A percentile compares a stretch with the other conserved stretches of the same genome.
These are phyloP conservation scores for Zanthoxylum bungeanum DNA, from an alignment of 345 rosid species.

Conservation along the genomic window DNA sequence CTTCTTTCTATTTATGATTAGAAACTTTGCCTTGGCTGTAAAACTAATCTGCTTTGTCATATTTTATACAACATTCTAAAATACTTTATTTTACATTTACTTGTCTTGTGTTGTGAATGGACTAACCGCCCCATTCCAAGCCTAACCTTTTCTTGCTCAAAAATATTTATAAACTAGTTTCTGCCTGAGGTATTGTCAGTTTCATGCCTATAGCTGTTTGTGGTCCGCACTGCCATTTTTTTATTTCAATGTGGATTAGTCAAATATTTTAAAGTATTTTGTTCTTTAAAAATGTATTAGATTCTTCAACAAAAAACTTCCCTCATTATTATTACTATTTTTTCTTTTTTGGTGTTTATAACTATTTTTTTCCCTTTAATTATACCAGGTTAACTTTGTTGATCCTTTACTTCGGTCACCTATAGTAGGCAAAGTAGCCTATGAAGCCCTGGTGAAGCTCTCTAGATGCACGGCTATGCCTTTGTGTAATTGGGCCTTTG, in stretches of 20 bases:
- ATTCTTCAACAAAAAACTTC: neutral
- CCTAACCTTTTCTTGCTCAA: neutral
- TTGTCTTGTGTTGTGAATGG: neutral
- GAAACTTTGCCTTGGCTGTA: neutral
- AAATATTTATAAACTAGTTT: neutral
- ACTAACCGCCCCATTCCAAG: neutral
- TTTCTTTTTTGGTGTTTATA: neutral
- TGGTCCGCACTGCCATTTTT: neutral
- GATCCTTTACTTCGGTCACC: slow-evolving; percentile 81
- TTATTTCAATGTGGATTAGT: slow-evolving; percentile 1
- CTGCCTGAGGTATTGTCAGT: neutral
- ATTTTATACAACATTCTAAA: neutral
- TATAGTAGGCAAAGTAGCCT: slow-evolving; percentile 74
- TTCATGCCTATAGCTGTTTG: neutral
- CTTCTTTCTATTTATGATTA: neutral
- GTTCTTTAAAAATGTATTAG: neutral
- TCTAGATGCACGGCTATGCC: slow-evolving; percentile 79
- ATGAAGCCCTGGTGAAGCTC: slow-evolving; percentile 79
- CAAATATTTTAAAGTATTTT: neutral
- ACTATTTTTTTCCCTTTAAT: slow-evolving; percentile 3
- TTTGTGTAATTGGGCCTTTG: slow-evolving; percentile 89
- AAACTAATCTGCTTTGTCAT: neutral
- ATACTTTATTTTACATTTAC: neutral
- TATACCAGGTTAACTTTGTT: slow-evolving; percentile 70
- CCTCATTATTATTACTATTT: too few relatives aligned